Evolutionary conservation across 2,329 filamentous ascomycete species (phyloP).

Genomic region (Fusarium anthophilum): DNA sequence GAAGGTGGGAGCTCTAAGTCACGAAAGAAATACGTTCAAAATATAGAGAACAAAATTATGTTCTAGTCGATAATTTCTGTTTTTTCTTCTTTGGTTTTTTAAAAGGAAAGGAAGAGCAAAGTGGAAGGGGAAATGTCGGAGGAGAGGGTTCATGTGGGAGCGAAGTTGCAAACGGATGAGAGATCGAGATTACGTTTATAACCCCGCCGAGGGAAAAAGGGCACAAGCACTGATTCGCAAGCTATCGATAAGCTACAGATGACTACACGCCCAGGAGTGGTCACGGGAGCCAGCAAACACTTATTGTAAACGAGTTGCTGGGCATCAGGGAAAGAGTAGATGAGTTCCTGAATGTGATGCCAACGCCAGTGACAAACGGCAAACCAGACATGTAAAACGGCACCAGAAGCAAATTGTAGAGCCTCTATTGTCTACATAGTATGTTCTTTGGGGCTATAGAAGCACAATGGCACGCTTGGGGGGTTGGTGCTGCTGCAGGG

Average conservation of each 20-base stretch:
- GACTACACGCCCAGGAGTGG: background rate
- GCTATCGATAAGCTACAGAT: background rate
- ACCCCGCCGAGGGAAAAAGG: background rate
- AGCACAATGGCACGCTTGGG: background rate
- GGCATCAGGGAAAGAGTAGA: background rate
- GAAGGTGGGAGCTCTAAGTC: background rate
- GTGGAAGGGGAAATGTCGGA: background rate
- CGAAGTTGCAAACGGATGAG: background rate
- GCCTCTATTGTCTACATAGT: background rate
- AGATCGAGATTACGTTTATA: background rate
- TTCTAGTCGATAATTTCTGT: background rate
- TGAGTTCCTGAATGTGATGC: background rate
- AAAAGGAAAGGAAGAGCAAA: background rate
- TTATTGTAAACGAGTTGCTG: background rate
- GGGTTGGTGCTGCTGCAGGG: background rate
- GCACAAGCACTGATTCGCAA: background rate
- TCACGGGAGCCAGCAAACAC: background rate
- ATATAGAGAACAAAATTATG: constrained; percentile 2
- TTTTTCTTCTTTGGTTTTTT: background rate
- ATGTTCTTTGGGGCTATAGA: no score
- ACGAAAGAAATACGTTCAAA: constrained; percentile 1
- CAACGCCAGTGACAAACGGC: constrained; percentile 6
- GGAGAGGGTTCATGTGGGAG: background rate
- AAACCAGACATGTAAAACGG: background rate
- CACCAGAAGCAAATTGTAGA: background rate